phyloP scores from a whole-genome alignment of 805 yeast species.

The Brettanomyces sp. region DNA sequence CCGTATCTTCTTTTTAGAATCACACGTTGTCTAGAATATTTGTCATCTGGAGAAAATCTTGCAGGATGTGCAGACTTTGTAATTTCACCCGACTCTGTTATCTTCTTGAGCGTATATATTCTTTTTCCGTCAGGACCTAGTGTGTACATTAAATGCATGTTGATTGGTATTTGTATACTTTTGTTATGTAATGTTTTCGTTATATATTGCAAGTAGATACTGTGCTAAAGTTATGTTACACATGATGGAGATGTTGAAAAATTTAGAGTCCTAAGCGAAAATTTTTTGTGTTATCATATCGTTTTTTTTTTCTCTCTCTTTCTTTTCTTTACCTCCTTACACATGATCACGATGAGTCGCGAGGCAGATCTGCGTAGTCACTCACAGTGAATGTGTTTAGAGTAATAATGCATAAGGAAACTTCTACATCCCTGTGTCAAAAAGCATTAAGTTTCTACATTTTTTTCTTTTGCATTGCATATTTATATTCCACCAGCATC shows the following conservation, averaged over 20 bases:
- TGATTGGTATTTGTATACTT: not conserved
- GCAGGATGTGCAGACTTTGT: slow-evolving; percentile 99
- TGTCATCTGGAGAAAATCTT: slow-evolving; percentile 98
- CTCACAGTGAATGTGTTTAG: too few relatives aligned
- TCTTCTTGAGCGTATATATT: slow-evolving; percentile 81
- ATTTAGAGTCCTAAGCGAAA: slow-evolving; percentile 1
- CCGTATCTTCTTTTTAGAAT: slow-evolving; percentile 92
- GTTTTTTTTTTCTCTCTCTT: too few relatives aligned
- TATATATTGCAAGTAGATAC: not conserved
- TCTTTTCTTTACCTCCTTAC: too few relatives aligned
- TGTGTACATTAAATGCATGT: slow-evolving; percentile 98
- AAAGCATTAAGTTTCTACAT: too few relatives aligned
- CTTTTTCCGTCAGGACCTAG: slow-evolving; percentile 92
- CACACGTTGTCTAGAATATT: slow-evolving; percentile 97
- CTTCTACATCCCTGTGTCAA: too few relatives aligned
- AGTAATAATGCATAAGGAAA: too few relatives aligned
- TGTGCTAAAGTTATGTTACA: not conserved
- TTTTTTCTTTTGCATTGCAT: too few relatives aligned
- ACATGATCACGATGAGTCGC: too few relatives aligned
- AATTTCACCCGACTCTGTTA: slow-evolving; percentile 79
- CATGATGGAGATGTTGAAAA: not conserved
- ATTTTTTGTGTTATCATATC: not conserved
- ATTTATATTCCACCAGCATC: too few relatives aligned
- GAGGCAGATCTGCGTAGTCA: too few relatives aligned
- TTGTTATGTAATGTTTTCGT: not conserved